Conservation (phyloP, 805 yeast genomes). For the Ogataea corticis region DNA sequence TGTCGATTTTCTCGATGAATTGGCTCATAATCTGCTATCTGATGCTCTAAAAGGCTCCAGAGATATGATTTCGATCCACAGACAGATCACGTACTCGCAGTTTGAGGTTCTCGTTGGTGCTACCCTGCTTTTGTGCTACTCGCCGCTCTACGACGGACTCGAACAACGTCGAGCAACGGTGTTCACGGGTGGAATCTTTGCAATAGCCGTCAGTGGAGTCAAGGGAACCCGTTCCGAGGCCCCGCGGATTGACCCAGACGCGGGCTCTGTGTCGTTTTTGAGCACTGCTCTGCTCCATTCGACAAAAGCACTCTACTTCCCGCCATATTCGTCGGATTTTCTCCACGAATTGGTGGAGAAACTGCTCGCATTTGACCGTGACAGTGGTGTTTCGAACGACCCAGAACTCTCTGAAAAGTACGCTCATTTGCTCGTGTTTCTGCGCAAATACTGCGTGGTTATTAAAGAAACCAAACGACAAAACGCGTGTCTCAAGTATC, state of each 20-base stretch:
- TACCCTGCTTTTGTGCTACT: constrained; percentile 14
- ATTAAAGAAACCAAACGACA: neutral
- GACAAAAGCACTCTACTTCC: constrained; percentile 19
- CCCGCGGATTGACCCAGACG: constrained; percentile 2
- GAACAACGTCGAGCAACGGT: constrained; percentile 10
- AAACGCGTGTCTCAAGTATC: constrained; percentile 10
- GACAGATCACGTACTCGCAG: constrained; percentile 12
- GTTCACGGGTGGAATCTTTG: constrained; percentile 22
- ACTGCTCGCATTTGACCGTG: constrained; percentile 5
- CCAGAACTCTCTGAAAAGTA: neutral
- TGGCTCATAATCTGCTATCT: constrained; percentile 7
- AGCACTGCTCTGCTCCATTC: constrained; percentile 18
- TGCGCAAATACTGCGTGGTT: neutral
- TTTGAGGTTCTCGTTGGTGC: constrained; percentile 16
- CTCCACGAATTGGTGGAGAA: constrained; percentile 17
- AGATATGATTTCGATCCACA: constrained; percentile 9
- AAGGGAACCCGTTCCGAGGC: constrained; percentile 3
- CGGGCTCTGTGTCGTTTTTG: constrained; percentile 10
- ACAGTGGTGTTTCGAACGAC: neutral
- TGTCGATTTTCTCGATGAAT: constrained; percentile 1
- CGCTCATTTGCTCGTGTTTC: neutral
- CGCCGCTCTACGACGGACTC: constrained; percentile 13
- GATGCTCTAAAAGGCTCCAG: constrained; percentile 10
- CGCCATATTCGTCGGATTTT: constrained; percentile 16
- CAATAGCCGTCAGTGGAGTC: constrained; percentile 17